Evolutionary conservation across 73 alveolate species (phyloP).

Genomic region (Durusdinium trenchii): DNA sequence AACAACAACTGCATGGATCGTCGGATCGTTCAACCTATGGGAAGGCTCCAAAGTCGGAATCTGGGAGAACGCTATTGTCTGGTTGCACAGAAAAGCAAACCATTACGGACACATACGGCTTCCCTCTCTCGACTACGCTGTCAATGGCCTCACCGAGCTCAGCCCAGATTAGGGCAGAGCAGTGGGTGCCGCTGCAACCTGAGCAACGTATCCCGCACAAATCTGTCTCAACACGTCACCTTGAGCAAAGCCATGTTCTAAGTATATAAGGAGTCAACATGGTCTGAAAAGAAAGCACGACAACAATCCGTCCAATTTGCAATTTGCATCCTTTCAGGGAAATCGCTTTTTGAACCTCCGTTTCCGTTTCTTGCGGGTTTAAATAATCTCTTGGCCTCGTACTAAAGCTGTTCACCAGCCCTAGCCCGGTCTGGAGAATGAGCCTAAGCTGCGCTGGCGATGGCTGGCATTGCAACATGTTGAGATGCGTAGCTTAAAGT

Average conservation of each 20-base stretch:
- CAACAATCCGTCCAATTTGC: background rate
- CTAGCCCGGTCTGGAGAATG: constrained; percentile 41
- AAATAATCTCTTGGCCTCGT: background rate
- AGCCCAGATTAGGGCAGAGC: constrained; percentile 16
- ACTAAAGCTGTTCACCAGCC: constrained; percentile 77
- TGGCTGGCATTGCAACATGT: no score
- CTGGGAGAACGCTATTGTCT: no score
- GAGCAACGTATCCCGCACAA: background rate
- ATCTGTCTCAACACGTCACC: background rate
- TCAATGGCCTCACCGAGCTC: no score
- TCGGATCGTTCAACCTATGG: no score
- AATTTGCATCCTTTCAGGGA: background rate
- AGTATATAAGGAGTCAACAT: background rate
- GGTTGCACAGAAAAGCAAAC: no score
- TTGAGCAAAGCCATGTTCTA: background rate
- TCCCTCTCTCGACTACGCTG: no score
- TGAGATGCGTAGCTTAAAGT: no score
- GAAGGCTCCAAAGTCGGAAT: no score
- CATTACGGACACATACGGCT: no score
- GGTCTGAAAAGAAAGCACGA: background rate
- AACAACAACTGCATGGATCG: no score
- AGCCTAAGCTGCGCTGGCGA: no score
- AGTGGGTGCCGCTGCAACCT: constrained; percentile 70
- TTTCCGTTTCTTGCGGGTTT: background rate
- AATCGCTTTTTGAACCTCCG: background rate